These are phyloP conservation scores for Tuber microsphaerosporum DNA, from an alignment of 495 filamentous ascomycete genomes.

Conservation along the genomic window DNA sequence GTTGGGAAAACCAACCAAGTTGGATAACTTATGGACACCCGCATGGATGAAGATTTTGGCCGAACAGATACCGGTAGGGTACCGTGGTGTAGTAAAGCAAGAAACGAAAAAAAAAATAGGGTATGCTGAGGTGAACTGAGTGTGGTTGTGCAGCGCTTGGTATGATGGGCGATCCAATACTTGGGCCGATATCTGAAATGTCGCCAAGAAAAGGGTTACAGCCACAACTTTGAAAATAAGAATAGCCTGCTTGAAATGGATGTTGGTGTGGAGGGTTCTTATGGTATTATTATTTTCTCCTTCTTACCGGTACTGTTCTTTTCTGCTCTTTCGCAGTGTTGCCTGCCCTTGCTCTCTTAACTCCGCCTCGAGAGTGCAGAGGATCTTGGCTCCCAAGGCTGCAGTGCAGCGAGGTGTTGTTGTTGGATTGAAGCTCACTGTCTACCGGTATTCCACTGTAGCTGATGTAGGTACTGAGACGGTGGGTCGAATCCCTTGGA, in stretches of 20 bases:
- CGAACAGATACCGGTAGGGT: background rate
- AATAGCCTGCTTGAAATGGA: background rate
- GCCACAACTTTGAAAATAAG: background rate
- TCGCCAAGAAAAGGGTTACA: background rate
- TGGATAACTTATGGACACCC: background rate
- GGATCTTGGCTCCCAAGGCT: background rate
- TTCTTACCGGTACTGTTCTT: background rate
- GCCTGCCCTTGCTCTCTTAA: background rate
- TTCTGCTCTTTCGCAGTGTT: background rate
- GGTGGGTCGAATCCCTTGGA: background rate
- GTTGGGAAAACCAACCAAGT: constrained; percentile 10
- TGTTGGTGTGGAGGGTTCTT: background rate
- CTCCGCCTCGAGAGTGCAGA: background rate
- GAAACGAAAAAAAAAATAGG: background rate
- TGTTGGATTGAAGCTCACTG: background rate
- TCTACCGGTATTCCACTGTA: background rate
- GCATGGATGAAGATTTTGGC: background rate
- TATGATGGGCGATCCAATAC: background rate
- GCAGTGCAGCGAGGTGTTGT: background rate
- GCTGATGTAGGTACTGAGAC: background rate
- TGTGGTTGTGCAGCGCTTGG: background rate
- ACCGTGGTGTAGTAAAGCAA: too few relatives aligned
- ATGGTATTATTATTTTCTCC: background rate
- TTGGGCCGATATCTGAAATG: background rate
- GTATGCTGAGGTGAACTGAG: background rate